Conservation (phyloP, 352 stramenopile genomes). For the Globisporangium irregulare region DNA sequence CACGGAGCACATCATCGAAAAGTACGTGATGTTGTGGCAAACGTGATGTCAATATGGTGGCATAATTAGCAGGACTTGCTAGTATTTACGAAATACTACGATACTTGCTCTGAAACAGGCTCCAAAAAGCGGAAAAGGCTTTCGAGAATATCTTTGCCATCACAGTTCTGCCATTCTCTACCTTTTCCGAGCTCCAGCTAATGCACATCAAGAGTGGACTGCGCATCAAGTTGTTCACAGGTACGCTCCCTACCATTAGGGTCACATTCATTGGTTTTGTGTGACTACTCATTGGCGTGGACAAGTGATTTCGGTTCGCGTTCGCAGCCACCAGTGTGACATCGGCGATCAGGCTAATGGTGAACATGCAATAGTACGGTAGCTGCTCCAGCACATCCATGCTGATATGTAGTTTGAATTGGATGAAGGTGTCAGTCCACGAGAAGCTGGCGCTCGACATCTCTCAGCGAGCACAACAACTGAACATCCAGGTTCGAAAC, state of each 20-base stretch:
- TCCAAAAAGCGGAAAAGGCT: conserved; percentile 55
- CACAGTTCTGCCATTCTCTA: conserved; percentile 40
- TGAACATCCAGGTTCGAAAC: conserved; percentile 37
- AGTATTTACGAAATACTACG: not conserved
- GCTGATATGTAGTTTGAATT: not conserved
- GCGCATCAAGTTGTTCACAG: conserved; percentile 45
- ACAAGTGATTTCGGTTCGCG: not conserved
- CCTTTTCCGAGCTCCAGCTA: conserved; percentile 44
- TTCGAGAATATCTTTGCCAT: conserved; percentile 60
- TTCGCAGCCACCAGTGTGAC: conserved; percentile 19
- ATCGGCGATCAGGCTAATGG: conserved; percentile 47
- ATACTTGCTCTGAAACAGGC: conserved; percentile 18
- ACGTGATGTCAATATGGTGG: conserved; percentile 2
- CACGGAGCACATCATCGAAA: conserved; percentile 40
- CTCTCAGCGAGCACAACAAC: conserved; percentile 36
- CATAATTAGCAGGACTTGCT: not conserved
- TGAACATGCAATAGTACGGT: conserved; percentile 12
- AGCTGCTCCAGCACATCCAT: not conserved
- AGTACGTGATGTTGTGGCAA: conserved; percentile 17
- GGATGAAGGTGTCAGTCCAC: conserved; percentile 43
- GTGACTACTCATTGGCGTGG: not conserved
- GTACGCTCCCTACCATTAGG: conserved; percentile 13
- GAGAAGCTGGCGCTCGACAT: conserved; percentile 52
- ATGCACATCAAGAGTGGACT: conserved; percentile 36
- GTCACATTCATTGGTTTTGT: not conserved